Evolutionary conservation across 305 asterid species (phyloP).

Genomic region (Fraxinus ornus): DNA sequence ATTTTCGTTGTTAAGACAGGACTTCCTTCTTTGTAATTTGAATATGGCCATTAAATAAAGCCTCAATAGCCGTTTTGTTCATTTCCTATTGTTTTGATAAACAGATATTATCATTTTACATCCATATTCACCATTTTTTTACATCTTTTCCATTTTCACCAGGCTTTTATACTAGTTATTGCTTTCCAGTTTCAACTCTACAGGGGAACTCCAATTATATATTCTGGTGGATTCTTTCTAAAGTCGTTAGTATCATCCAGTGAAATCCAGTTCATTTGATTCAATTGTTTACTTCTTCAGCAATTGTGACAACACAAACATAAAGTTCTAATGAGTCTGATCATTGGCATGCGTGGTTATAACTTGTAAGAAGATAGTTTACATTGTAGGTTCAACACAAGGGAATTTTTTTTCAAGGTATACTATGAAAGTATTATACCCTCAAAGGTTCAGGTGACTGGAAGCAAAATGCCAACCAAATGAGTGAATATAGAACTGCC

Average conservation of each 20-base stretch:
- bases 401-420: not conserved
- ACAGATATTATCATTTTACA: not conserved
- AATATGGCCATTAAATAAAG: not conserved
- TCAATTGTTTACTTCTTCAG: not conserved
- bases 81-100: not conserved
- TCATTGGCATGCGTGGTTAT: not conserved
- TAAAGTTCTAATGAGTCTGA: not conserved
- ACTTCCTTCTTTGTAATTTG: not conserved
- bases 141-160: not conserved
- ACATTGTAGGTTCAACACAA: not conserved
- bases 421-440: not conserved
- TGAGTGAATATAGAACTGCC: not conserved
- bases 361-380: not conserved
- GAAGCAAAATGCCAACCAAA: not conserved
- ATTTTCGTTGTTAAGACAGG: not conserved
- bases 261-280: not conserved
- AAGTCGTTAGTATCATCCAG: not conserved
- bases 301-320: not conserved
- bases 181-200: not conserved
- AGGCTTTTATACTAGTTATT: not conserved
- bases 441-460: not conserved
- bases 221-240: not conserved
- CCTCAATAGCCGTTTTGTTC: not conserved
- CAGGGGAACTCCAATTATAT: not conserved
- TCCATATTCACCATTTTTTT: not conserved